Conservation (phyloP, 768 basidiomycete species). For the button mushroom (Agaricus bisporus) region DNA sequence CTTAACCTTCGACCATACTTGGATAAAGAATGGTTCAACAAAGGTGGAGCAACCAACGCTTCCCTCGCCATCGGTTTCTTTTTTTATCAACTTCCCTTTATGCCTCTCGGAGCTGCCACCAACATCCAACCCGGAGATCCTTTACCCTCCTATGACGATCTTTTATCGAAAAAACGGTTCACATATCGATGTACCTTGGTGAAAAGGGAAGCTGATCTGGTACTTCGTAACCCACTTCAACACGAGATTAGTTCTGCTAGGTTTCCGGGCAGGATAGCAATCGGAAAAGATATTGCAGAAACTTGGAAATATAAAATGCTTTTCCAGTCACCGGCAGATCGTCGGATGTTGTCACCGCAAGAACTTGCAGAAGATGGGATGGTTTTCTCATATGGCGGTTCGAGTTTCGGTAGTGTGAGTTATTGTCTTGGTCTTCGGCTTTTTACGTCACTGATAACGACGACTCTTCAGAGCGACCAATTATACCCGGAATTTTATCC, state of each 20-base stretch:
- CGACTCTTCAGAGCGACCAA: conserved; percentile 23
- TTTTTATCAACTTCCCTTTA: conserved; percentile 37
- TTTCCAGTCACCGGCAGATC: conserved; percentile 8
- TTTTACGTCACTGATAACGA: not conserved
- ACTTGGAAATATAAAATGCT: conserved; percentile 14
- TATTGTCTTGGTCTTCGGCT: not conserved
- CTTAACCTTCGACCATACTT: conserved; percentile 46
- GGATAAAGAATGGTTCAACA: conserved; percentile 37
- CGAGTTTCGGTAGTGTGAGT: conserved; percentile 36
- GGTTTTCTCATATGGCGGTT: conserved; percentile 26
- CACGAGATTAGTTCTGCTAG: conserved; percentile 30
- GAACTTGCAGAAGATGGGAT: conserved; percentile 21
- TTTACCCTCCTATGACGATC: conserved; percentile 31
- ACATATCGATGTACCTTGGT: conserved; percentile 33
- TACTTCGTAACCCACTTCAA: conserved; percentile 40
- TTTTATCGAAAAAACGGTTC: conserved; percentile 44
- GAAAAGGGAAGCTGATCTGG: conserved; percentile 26
- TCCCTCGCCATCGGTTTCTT: conserved; percentile 37
- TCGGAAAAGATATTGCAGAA: conserved; percentile 13
- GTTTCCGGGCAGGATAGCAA: conserved; percentile 19
- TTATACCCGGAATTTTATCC: conserved; percentile 32
- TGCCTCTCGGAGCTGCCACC: conserved; percentile 30
- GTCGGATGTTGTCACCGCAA: conserved; percentile 15
- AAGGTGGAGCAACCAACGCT: conserved; percentile 40
- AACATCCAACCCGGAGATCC: conserved; percentile 26